Conservation (phyloP, 192 early-diverging fungal species). For the Phlyctochytrium bullatum region DNA sequence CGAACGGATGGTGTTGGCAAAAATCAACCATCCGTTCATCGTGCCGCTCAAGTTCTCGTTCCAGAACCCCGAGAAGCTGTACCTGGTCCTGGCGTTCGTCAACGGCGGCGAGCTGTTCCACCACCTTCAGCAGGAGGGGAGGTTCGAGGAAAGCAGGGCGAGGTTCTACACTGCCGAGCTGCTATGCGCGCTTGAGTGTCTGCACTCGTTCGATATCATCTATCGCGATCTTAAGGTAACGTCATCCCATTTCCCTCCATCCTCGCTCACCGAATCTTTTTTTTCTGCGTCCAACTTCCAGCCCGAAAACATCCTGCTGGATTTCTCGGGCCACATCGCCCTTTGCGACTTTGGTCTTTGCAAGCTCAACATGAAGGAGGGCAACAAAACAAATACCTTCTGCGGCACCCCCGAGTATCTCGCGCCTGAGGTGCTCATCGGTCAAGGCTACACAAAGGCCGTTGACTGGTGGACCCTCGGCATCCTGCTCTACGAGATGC, state of each 20-base stretch:
- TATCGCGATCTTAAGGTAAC: slow-evolving; percentile 53
- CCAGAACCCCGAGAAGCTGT: slow-evolving; percentile 91
- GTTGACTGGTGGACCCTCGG: slow-evolving; percentile 86
- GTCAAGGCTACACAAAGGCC: slow-evolving; percentile 64
- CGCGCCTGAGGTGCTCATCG: slow-evolving; percentile 80
- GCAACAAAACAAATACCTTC: slow-evolving; percentile 52
- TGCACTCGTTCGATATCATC: slow-evolving; percentile 90
- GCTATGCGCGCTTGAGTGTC: slow-evolving; percentile 83
- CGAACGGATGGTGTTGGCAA: slow-evolving; percentile 85
- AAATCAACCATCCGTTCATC: slow-evolving; percentile 76
- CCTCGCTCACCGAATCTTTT: not conserved
- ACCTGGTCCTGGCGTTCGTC: slow-evolving; percentile 91
- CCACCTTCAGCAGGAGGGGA: slow-evolving; percentile 64
- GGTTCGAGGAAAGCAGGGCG: slow-evolving; percentile 60
- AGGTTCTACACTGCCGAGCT: slow-evolving; percentile 89
- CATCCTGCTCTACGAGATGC: slow-evolving; percentile 60
- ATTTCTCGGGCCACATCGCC: slow-evolving; percentile 65
- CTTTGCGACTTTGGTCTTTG: slow-evolving; percentile 79
- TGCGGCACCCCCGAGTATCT: slow-evolving; percentile 57
- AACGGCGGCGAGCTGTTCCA: slow-evolving; percentile 93
- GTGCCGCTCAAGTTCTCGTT: slow-evolving; percentile 52
- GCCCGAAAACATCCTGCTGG: slow-evolving; percentile 53
- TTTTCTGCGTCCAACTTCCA: not conserved
- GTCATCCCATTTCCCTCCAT: too few species aligned
- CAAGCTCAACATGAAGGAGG: slow-evolving; percentile 55